Evolutionary conservation across 768 basidiomycete species (phyloP), one percentile per base, ranked within the genome.

Genomic region (Phaeolepiota aurea): DNA sequence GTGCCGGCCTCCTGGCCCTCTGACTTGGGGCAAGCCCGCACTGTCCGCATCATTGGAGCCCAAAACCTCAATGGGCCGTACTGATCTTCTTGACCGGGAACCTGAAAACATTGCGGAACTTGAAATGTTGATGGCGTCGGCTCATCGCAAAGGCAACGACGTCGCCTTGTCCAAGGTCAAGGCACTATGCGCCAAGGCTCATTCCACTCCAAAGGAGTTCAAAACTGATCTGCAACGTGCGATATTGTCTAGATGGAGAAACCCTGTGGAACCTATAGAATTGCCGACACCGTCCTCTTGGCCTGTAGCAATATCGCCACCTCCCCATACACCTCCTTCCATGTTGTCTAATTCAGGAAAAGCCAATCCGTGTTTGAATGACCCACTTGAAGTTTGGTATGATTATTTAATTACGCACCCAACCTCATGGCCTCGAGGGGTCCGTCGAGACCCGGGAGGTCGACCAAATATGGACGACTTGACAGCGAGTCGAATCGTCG

Each of bases 351-450:
- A n/a, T 28, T 32, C 41, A 21, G 18, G 44, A 32, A 57, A 65
- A 40, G 65, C 63, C 34, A 72, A 71, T 47, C 71, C 71, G 38
- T 66, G 67, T 9, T 53, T 66, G 36, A 65, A 72, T 44, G 71
- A 72, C 44, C 65, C 70, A 5, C 60, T 69, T 4, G 66, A 70
- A 36, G 57, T 54, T 19, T 72, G 71, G 71, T 62, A 65, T 23
- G 62, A 64, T 2, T 72, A 72, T 44, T 64, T 71, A 42, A 51
- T 64, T 5, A 55, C 58, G 20, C 68, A 72, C 42, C 65, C 57
- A 5, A 62, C 58, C 38, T 71, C 69, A 1, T 73, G 69, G 57
- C 71, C 71, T 5, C 66, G 65, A 41, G 71, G 71, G 38, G 69
- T 72, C 42, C 61, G 71, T 38, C 62, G 59, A 20, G 65, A 66